These are phyloP conservation scores for Quercus parvula DNA, from an alignment of 306 rosid species.

Conservation along the genomic window DNA sequence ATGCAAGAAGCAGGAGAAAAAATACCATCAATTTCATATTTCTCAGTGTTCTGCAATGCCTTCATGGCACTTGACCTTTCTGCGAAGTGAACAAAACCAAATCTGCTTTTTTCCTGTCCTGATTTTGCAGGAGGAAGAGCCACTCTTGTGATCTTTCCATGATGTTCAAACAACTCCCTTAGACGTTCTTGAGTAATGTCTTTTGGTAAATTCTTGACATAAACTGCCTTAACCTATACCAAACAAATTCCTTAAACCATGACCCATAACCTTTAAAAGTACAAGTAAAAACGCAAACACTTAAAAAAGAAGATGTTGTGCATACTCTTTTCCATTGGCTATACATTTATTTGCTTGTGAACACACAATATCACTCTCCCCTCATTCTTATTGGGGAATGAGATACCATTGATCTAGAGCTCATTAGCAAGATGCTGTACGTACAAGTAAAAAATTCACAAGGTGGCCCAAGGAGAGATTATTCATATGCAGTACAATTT, in stretches of 20 bases:
- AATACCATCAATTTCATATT: conserved; percentile 66
- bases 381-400: neutral
- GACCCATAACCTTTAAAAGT: conserved; percentile 5
- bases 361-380: neutral
- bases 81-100: conserved; percentile 69
- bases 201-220: conserved; percentile 65
- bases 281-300: neutral
- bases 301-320: neutral
- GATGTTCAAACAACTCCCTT: conserved; percentile 49
- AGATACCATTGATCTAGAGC: neutral
- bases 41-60: conserved; percentile 59
- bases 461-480: conserved; percentile 11
- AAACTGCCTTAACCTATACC: conserved; percentile 61
- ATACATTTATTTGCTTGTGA: neutral
- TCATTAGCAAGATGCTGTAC: conserved; percentile 3
- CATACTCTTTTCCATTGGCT: neutral
- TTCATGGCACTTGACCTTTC: conserved; percentile 70
- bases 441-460: conserved; percentile 1
- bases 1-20: conserved; percentile 11
- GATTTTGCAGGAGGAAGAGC: conserved; percentile 69
- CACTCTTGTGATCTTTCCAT: conserved; percentile 71
- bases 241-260: conserved; percentile 19
- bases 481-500: neutral
- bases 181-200: conserved; percentile 56
- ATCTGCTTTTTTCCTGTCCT: conserved; percentile 66